Percentiles rank a stretch among this genome's conserved stretches.
These are phyloP conservation scores for Nakaseomyces kungkrabaensis DNA, from an alignment of 1,139 yeast species.

Conservation along the genomic window DNA sequence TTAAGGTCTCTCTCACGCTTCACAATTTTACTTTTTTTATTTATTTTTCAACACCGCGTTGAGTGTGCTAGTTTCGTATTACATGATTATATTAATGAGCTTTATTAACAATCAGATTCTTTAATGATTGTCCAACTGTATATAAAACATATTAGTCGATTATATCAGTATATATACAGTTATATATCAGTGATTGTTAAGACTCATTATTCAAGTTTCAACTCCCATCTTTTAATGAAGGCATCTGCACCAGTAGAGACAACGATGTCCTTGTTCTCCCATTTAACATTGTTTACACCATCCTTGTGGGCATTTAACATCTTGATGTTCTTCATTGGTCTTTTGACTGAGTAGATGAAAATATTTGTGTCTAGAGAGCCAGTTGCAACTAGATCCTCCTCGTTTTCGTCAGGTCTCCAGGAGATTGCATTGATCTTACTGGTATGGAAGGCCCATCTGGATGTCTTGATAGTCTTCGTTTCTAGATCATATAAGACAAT, in stretches of 20 bases:
- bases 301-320: constrained; percentile 75
- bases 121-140: too few relatives aligned
- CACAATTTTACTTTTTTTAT: too few relatives aligned
- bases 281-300: constrained; percentile 67
- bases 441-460: constrained; percentile 94
- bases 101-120: too few relatives aligned
- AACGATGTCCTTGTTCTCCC: constrained; percentile 45
- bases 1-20: too few relatives aligned
- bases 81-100: too few relatives aligned
- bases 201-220: constrained; percentile 13
- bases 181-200: background rate
- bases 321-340: constrained; percentile 70
- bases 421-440: constrained; percentile 65
- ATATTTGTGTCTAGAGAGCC: constrained; percentile 80
- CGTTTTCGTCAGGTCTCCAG: constrained; percentile 49
- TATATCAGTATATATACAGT: too few relatives aligned
- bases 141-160: too few relatives aligned
- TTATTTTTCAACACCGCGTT: too few relatives aligned
- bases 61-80: too few relatives aligned
- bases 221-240: constrained; percentile 64
- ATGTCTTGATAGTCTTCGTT: constrained; percentile 55
- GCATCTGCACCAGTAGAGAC: constrained; percentile 76
- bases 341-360: constrained; percentile 65
- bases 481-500: constrained; percentile 54
- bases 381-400: constrained; percentile 62